A percentile compares a stretch with the other conserved stretches of the same genome.
These are phyloP conservation scores for Stagonosporopsis rhizophila DNA, from an alignment of 2,329 filamentous ascomycete genomes.

Conservation along the genomic window DNA sequence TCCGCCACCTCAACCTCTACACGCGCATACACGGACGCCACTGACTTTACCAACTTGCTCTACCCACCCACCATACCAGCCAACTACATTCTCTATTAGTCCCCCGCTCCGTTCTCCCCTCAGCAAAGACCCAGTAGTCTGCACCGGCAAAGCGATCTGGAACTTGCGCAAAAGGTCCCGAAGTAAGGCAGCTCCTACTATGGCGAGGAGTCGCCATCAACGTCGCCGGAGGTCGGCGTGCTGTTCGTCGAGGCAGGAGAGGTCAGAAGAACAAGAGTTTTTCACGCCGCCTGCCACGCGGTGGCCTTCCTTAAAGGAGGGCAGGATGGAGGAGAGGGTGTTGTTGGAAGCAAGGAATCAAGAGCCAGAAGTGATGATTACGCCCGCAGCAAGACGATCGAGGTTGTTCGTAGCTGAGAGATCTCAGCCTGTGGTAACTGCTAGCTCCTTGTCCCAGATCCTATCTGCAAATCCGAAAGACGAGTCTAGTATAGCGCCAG, in stretches of 20 bases:
- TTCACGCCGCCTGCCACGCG: constrained; percentile 26
- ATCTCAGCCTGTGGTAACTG: neutral
- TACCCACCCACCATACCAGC: no score
- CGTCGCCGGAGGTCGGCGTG: neutral
- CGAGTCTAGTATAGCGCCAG: neutral
- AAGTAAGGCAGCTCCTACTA: neutral
- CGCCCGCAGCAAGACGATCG: no score
- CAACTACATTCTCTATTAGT: no score
- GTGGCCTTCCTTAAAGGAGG: neutral
- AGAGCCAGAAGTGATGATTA: no score
- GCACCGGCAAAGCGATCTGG: neutral
- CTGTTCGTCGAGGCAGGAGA: constrained; percentile 6
- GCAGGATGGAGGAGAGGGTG: no score
- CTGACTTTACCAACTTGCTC: neutral
- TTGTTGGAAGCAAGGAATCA: no score
- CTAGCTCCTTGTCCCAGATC: neutral
- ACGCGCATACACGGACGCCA: no score
- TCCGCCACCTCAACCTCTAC: no score
- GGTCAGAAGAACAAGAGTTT: constrained; percentile 18
- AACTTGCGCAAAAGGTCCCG: neutral
- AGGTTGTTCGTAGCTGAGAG: no score
- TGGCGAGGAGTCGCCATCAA: neutral
- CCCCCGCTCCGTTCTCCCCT: neutral
- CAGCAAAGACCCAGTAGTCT: neutral
- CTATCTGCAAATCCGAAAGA: neutral